A percentile compares a stretch with the other conserved stretches of the same genome.
phyloP scores from a whole-genome alignment of 2,329 filamentous ascomycete genomes.

The Xylariaceae sp. region DNA sequence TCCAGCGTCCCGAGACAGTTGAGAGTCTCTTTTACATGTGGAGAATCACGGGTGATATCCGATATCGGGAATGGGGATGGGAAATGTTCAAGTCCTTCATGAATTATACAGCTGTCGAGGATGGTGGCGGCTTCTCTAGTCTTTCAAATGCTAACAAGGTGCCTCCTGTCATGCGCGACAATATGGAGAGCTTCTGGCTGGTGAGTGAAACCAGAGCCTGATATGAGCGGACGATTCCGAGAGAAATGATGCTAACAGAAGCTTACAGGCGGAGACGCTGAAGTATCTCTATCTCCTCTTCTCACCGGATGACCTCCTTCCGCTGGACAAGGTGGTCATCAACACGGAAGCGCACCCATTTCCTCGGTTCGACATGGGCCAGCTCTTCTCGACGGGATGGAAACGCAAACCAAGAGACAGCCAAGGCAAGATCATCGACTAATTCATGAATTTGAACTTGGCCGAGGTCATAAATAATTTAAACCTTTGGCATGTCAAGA shows the following conservation, averaged over 20 bases:
- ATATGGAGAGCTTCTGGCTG: conserved; percentile 99
- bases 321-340: conserved; percentile 81
- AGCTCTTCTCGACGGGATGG: conserved; percentile 78
- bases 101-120: conserved; percentile 74
- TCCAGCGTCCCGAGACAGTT: conserved; percentile 94
- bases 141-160: conserved; percentile 69
- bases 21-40: conserved; percentile 98
- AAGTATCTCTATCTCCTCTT: conserved; percentile 98
- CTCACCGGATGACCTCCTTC: conserved; percentile 74
- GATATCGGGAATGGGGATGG: conserved; percentile 96
- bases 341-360: conserved; percentile 95
- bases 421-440: conserved; percentile 34
- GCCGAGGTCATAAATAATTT: no score
- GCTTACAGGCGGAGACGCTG: conserved; percentile 75
- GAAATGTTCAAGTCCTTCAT: conserved; percentile 94
- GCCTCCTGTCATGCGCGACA: conserved; percentile 70
- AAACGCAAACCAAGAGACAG: conserved; percentile 59
- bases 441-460: no score
- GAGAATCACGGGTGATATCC: conserved; percentile 86
- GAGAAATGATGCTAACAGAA: background rate
- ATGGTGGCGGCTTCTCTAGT: conserved; percentile 78
- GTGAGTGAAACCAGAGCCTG: conserved; percentile 42
- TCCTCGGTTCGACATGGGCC: conserved; percentile 78
- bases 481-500: no score
- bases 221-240: no score